Base-by-base conservation (phyloP, 75 land plant genomes). In the Cupressus sempervirens region DNA sequence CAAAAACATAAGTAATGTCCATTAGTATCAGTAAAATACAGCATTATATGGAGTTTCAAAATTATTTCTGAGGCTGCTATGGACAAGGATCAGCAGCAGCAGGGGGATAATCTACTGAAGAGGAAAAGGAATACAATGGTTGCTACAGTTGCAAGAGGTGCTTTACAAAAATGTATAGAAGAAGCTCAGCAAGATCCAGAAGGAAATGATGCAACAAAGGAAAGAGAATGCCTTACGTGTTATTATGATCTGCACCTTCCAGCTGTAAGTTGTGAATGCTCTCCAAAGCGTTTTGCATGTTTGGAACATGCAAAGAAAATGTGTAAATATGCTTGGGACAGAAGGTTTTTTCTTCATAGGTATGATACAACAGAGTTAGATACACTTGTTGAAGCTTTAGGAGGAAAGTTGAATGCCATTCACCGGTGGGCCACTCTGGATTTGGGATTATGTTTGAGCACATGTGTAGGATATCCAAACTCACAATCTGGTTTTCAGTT, bases 191-290 rank as follows among this genome's bases (percentile, higher is more conserved):
- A n/a, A n/a, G n/a, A n/a, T n/a, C n/a, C n/a, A n/a, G n/a, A n/a
- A n/a, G n/a, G n/a, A n/a, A n/a, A n/a, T 83, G 94, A 91, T 86
- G 83, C 87, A 16, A 72, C 56, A 53, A 85, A 83, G 56, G 94
- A 92, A 79, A 86, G 89, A 84, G 99, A 95, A 85, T 97, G 99
- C 82, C 58, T 84, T 54, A 29, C 89, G 50, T 97, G 98, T 88
- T 83, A 86, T 73, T 97, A 92, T 86, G 99, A 97, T 89, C 84
- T 97, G 84, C 93, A 97, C 75, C 89, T 97, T 12, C 94, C 99
- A n/a, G 98, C 99, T 30, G 89, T 86, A n/a, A 87, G 91, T 80
- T 97, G 99, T 82, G 82, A 88, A 35, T 97, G 99, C 94, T 89
- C 88, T 30, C 89, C 96, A 32, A 91, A 94, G 34, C 89, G 65